Conservation (phyloP, 495 filamentous ascomycete genomes). For the Penicillium waksmanii region DNA sequence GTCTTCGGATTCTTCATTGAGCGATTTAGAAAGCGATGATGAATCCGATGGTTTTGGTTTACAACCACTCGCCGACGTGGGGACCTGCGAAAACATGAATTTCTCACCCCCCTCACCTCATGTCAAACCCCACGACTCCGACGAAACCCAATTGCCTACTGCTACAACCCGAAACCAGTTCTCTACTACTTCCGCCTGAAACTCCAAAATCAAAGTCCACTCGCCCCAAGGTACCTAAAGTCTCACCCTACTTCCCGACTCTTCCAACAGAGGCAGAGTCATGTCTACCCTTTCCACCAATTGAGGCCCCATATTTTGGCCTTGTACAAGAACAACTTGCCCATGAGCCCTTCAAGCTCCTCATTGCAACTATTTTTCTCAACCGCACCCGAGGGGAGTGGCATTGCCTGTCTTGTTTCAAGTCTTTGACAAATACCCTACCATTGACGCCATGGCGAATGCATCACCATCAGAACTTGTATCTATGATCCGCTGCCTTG, state of each 20-base stretch:
- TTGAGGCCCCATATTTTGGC: slow-evolving; percentile 66
- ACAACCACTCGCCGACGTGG: background rate
- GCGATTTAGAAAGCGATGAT: slow-evolving; percentile 37
- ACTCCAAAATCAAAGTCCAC: slow-evolving; percentile 21
- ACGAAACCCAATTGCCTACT: background rate
- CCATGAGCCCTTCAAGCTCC: slow-evolving; percentile 68
- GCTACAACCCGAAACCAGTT: too few species aligned
- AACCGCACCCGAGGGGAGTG: slow-evolving; percentile 77
- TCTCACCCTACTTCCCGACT: slow-evolving; percentile 53
- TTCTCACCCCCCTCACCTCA: background rate
- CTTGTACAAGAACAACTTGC: slow-evolving; percentile 83
- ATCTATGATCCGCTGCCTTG: slow-evolving; percentile 69
- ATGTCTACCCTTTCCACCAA: slow-evolving; percentile 71
- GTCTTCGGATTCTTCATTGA: slow-evolving; percentile 38
- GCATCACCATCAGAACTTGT: slow-evolving; percentile 63
- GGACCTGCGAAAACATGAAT: slow-evolving; percentile 2
- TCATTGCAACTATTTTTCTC: slow-evolving; percentile 79
- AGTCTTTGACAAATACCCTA: slow-evolving; percentile 71
- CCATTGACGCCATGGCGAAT: slow-evolving; percentile 62
- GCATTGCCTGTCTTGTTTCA: slow-evolving; percentile 76
- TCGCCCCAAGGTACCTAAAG: slow-evolving; percentile 33
- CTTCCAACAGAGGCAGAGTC: slow-evolving; percentile 55
- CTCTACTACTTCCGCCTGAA: background rate
- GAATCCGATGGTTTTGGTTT: slow-evolving; percentile 3
- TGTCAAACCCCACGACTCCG: slow-evolving; percentile 10